Evolutionary conservation across 2,329 filamentous ascomycete species (phyloP), one percentile per base, ranked within the genome.

Genomic region (Botrytis galanthina): DNA sequence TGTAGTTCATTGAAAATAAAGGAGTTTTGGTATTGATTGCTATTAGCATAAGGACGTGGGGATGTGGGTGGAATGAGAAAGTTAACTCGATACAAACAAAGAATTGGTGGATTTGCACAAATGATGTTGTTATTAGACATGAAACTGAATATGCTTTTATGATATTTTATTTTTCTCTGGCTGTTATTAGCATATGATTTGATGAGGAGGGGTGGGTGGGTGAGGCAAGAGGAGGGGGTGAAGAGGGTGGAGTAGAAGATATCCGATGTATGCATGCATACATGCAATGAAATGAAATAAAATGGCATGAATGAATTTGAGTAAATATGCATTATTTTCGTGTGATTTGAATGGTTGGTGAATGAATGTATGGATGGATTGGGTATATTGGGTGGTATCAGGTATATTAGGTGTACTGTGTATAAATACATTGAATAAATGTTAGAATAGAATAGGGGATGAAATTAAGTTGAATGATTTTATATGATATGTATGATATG

Each of bases 91-190:
- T 32, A 37, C 9, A 20, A 10, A 20, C 3, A 54, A 37, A 48
- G 48, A 42, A 39, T 57, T 22, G 64, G 39, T 32, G 5, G 35
- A 26, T 68, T 20, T 54, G 35, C 35, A 42, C 35, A 42, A 10
- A 57, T 68, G 35, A 68, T 16, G 26, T 54, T 42, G 35, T 68
- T 57, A 42, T n/a, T 68, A 68, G 64, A 68, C 64, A 68, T 68
- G 64, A 54, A 68, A 57, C 48, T 32, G 26, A 42, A 68, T 35
- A 68, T 54, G 46, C 35, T 68, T 35, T 68, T 29, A 39, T 20
- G 35, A 54, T 51, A 22, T 68, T 68, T 51, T 3, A n/a, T 51
- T 51, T 57, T 48, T 29, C 39, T 57, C 20, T 68, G 1, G 64
- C 26, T 54, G 35, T 68, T 14, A 54, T n/a, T 57, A 42, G 64